phyloP scores from a whole-genome alignment of 2,329 filamentous ascomycete species.

The Cercospora nicotianae region DNA sequence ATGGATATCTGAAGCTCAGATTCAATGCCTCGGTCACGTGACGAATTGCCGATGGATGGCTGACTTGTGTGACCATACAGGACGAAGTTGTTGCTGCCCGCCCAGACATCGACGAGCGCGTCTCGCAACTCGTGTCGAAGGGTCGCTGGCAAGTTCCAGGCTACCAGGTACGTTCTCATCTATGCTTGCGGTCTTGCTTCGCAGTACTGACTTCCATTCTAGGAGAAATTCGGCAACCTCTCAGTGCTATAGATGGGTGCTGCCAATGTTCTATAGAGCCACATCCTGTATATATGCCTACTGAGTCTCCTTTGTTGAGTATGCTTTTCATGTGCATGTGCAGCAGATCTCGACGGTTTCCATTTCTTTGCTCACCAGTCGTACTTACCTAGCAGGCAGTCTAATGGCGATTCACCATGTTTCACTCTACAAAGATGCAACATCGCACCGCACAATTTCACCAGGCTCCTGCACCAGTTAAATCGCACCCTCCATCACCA shows the following conservation, averaged over 20 bases:
- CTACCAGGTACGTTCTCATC: conserved; percentile 79
- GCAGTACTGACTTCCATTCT: conserved; percentile 26
- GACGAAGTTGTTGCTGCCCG: conserved; percentile 93
- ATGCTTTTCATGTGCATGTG: conserved; percentile 5
- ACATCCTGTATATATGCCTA: conserved; percentile 29
- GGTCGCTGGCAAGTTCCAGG: conserved; percentile 97
- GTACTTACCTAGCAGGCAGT: not conserved
- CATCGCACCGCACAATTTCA: not conserved
- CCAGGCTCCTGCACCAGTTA: not conserved
- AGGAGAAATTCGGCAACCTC: conserved; percentile 99
- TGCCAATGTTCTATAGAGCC: conserved; percentile 27
- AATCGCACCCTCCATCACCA: not conserved
- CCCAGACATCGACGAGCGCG: conserved; percentile 97
- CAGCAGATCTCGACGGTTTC: not conserved
- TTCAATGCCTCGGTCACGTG: conserved; percentile 9
- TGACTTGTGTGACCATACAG: conserved; percentile 48
- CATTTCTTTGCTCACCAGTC: not conserved
- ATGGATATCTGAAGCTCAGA: not conserved
- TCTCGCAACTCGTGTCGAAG: conserved; percentile 89
- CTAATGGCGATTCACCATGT: not conserved
- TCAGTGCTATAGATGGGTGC: conserved; percentile 74
- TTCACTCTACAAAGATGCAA: not conserved
- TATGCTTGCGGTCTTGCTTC: not conserved
- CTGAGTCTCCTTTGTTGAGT: conserved; percentile 23
- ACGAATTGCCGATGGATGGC: not conserved